Evolutionary conservation across 2,329 filamentous ascomycete genomes (phyloP), one percentile per base, ranked within the genome.

Genomic region (Didymella sp.): DNA sequence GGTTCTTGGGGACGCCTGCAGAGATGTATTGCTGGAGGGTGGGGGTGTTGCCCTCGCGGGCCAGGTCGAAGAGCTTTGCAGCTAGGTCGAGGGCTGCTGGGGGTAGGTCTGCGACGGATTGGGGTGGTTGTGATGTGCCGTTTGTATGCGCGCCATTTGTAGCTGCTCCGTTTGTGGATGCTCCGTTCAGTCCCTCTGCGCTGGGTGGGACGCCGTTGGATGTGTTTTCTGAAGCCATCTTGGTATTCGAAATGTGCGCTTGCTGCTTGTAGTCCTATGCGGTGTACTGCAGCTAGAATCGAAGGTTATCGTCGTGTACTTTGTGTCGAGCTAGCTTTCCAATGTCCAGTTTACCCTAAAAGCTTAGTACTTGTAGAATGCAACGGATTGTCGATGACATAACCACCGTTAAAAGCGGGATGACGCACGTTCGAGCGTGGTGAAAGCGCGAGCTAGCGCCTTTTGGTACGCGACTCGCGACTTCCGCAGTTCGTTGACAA

Each of bases 1-100:
- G 79, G 66, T 90, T 91, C 1, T 84, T 79, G 0, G 88, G 88
- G 24, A 91, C 77, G 1, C 89, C 88, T 2, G 85, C 85, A 1
- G 81, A 79, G 33, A 92, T 73, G 44, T 89, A 89, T 73, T 87
- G 83, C 38, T 81, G 71, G n/a, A 92, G 84, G 12, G 85, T 73
- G 5, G 82, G 70, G 2, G 83, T 78, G 45, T 87, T 78, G 52
- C 88, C 89, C 21, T 76, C 70, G 28, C 89, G 82, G 1, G 89
- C 88, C 25, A 86, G 82, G 63, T 89, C 83, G 76, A 89, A 91
- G 77, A 91, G 83, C 61, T 84, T 84, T 9, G 81, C 78, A 2
- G 88, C 88, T 28, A 92, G 82, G 4, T 84, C 86, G 46, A 91
- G 80, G 35, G 85, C 87, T 69, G 86, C 87, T 0, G 87, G 85